These are phyloP conservation scores for Candida tibetensis DNA, from an alignment of 805 yeast genomes.

Conservation along the genomic window DNA sequence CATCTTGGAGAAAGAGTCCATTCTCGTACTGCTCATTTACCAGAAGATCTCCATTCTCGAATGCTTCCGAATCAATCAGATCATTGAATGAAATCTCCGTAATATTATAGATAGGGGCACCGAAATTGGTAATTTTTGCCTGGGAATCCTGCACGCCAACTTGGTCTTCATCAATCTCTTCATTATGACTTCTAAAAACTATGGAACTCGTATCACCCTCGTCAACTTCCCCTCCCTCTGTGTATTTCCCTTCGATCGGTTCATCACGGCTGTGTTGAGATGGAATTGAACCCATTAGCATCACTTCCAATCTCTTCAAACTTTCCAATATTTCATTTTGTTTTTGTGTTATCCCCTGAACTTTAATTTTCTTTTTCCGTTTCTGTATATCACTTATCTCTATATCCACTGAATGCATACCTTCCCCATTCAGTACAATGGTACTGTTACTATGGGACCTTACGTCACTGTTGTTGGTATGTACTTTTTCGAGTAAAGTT, in stretches of 20 bases:
- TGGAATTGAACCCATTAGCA: no score
- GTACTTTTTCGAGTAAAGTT: conserved; percentile 10
- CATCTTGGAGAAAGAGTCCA: no score
- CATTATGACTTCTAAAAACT: conserved; percentile 6
- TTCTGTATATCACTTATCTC: background rate
- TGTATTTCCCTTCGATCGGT: no score
- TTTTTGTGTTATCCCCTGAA: conserved; percentile 5
- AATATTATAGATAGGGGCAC: conserved; percentile 17
- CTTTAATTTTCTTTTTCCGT: background rate
- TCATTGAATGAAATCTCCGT: conserved; percentile 19
- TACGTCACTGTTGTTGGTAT: conserved; percentile 13
- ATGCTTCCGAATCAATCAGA: conserved; percentile 13
- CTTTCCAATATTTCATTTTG: conserved; percentile 15
- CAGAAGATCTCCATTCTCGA: background rate
- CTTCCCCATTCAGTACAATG: background rate
- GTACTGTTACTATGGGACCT: background rate
- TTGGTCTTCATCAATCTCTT: background rate
- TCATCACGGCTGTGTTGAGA: no score
- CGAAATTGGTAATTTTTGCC: background rate
- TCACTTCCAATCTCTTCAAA: conserved; percentile 15
- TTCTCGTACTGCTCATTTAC: background rate
- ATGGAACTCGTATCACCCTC: conserved; percentile 7
- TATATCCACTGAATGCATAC: background rate
- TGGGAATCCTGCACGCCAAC: background rate
- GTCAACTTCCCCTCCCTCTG: conserved; percentile 1